Conservation (phyloP, 495 filamentous ascomycete species). For the Hypoxylon subgilvum region DNA sequence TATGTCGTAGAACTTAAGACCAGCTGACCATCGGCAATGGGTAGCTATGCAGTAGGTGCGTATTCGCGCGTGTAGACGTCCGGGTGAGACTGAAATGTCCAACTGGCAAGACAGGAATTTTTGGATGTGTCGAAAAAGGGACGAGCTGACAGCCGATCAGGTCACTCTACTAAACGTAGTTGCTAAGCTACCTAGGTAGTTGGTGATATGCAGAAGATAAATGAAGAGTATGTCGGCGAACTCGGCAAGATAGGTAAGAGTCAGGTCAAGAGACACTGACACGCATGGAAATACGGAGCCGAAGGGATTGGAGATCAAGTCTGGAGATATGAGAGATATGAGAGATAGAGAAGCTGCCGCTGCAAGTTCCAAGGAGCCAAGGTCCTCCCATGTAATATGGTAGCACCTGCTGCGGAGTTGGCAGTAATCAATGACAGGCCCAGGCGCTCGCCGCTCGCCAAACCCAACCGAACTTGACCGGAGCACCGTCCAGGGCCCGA, state of each 20-base stretch:
- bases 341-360: slow-evolving; percentile 11
- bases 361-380: too few relatives aligned
- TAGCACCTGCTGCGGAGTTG: slow-evolving; percentile 25
- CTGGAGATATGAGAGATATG: neutral
- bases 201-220: slow-evolving; percentile 4
- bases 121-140: too few relatives aligned
- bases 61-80: too few relatives aligned
- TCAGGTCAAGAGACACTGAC: neutral
- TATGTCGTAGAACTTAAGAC: slow-evolving; percentile 29
- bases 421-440: slow-evolving; percentile 30
- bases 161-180: neutral
- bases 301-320: slow-evolving; percentile 22
- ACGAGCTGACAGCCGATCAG: too few relatives aligned
- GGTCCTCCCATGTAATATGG: neutral
- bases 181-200: neutral
- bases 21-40: too few relatives aligned
- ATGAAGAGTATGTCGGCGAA: slow-evolving; percentile 6
- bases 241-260: slow-evolving; percentile 16
- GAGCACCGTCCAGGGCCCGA: too few relatives aligned
- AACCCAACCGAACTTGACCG: slow-evolving; percentile 24
- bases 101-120: too few relatives aligned
- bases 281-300: slow-evolving; percentile 1
- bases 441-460: slow-evolving; percentile 30
- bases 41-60: too few relatives aligned
- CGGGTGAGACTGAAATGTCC: too few relatives aligned